phyloP scores from a whole-genome alignment of 1,284 basidiomycete species.

The Porodaedalea pini region DNA sequence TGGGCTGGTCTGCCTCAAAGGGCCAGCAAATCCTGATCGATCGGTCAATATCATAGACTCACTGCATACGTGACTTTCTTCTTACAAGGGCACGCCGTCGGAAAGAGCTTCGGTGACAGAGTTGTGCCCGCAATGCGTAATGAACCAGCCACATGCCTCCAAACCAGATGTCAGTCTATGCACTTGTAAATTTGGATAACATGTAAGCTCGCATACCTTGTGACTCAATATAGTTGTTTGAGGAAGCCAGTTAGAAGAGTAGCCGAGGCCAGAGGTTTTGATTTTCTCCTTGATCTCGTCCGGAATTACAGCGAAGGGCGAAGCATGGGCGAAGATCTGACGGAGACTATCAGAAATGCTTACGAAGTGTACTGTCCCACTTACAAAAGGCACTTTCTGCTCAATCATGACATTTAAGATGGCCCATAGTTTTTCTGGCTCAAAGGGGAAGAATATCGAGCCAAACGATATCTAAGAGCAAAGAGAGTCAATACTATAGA shows the following conservation, averaged over 20 bases:
- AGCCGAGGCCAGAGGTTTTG: conserved; percentile 16
- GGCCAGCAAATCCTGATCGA: conserved; percentile 29
- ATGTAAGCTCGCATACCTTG: not conserved
- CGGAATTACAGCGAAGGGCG: conserved; percentile 14
- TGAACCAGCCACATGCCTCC: conserved; percentile 22
- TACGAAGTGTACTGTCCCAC: not conserved
- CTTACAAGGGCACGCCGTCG: conserved; percentile 21
- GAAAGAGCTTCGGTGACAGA: conserved; percentile 20
- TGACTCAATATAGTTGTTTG: conserved; percentile 21
- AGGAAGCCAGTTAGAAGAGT: conserved; percentile 19
- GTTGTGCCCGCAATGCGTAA: conserved; percentile 23
- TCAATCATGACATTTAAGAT: conserved; percentile 17
- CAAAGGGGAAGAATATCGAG: conserved; percentile 16
- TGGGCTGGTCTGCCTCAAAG: conserved; percentile 26
- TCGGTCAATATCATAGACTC: conserved; percentile 5
- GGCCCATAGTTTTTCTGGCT: conserved; percentile 18
- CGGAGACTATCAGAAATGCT: not conserved
- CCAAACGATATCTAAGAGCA: conserved; percentile 20
- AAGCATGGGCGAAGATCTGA: conserved; percentile 18
- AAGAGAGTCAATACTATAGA: not conserved
- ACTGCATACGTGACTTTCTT: not conserved
- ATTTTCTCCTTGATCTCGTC: conserved; percentile 8
- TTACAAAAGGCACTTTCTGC: conserved; percentile 19
- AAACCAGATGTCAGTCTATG: not conserved
- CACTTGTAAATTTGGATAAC: not conserved